These are phyloP conservation scores for Sabuloglossum arenarium DNA, from an alignment of 495 filamentous ascomycete species.

Conservation along the genomic window DNA sequence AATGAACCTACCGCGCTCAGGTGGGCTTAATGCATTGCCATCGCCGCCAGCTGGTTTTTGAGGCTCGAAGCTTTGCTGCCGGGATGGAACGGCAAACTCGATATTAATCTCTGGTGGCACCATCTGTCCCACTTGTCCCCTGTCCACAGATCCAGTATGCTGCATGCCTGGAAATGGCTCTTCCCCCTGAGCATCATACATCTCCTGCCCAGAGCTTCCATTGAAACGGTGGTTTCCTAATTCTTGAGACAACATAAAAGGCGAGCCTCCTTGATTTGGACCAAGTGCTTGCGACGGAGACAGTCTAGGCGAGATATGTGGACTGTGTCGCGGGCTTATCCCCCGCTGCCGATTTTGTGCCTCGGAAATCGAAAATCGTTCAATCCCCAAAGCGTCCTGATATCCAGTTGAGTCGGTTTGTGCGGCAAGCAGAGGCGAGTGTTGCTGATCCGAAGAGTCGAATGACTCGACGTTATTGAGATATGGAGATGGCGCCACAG, in stretches of 20 bases:
- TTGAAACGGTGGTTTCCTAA: constrained; percentile 25
- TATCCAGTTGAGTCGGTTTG: constrained; percentile 49
- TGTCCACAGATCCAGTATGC: constrained; percentile 26
- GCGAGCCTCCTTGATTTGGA: constrained; percentile 22
- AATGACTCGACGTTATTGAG: constrained; percentile 60
- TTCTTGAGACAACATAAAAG: constrained; percentile 28
- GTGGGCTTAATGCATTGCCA: constrained; percentile 64
- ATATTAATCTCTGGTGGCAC: constrained; percentile 82
- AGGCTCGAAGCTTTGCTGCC: constrained; percentile 48
- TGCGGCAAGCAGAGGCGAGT: constrained; percentile 60
- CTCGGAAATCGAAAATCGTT: constrained; percentile 67
- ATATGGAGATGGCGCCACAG: constrained; percentile 60
- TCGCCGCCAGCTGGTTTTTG: constrained; percentile 37
- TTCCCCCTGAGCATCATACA: constrained; percentile 27
- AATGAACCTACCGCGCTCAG: constrained; percentile 47
- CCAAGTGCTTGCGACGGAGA: constrained; percentile 46
- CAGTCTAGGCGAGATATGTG: constrained; percentile 66
- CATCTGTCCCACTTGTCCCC: constrained; percentile 53
- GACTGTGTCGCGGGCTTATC: constrained; percentile 63
- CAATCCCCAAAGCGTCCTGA: constrained; percentile 56
- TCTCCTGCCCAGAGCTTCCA: constrained; percentile 26
- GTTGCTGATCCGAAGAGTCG: constrained; percentile 46
- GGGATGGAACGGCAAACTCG: constrained; percentile 61
- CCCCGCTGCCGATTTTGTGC: constrained; percentile 34
- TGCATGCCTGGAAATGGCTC: constrained; percentile 36